phyloP scores from a whole-genome alignment of 2,329 filamentous ascomycete species.

The Cordyceps militaris region DNA sequence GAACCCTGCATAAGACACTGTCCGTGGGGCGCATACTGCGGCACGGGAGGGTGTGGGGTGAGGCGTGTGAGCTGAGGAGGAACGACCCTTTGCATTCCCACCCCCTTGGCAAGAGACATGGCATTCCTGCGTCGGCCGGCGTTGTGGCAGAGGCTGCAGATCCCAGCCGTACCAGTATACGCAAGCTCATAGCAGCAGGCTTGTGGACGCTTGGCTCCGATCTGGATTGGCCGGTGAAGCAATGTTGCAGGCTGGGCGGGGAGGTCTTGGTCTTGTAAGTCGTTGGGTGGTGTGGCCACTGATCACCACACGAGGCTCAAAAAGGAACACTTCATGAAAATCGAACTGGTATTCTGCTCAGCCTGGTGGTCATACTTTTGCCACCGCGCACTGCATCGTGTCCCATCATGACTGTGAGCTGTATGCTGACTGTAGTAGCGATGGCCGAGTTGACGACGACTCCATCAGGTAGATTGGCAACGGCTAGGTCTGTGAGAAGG shows the following conservation, averaged over 20 bases:
- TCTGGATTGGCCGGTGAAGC: not conserved
- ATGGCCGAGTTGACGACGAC: not conserved
- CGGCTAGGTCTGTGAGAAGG: not conserved
- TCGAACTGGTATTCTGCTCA: slow-evolving; percentile 9
- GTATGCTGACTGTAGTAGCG: not conserved
- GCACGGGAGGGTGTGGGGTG: not conserved
- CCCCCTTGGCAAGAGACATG: slow-evolving; percentile 7
- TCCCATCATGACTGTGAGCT: not conserved
- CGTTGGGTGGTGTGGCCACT: not conserved
- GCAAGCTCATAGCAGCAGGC: not conserved
- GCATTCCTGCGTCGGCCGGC: slow-evolving; percentile 5
- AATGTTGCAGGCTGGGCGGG: not conserved
- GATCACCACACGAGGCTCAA: not conserved
- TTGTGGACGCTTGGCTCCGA: not conserved
- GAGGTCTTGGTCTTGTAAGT: not conserved
- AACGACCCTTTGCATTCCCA: slow-evolving; percentile 5
- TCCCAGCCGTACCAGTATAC: not conserved
- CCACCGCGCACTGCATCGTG: not conserved
- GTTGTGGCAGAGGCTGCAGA: not conserved
- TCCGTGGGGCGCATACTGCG: slow-evolving; percentile 8
- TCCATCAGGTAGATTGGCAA: not conserved
- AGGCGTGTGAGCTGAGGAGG: not conserved
- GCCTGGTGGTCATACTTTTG: not conserved
- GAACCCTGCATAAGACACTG: slow-evolving; percentile 1
- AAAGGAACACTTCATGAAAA: not conserved